Conservation (phyloP, 352 stramenopile species). For the Phytopythium vexans region DNA sequence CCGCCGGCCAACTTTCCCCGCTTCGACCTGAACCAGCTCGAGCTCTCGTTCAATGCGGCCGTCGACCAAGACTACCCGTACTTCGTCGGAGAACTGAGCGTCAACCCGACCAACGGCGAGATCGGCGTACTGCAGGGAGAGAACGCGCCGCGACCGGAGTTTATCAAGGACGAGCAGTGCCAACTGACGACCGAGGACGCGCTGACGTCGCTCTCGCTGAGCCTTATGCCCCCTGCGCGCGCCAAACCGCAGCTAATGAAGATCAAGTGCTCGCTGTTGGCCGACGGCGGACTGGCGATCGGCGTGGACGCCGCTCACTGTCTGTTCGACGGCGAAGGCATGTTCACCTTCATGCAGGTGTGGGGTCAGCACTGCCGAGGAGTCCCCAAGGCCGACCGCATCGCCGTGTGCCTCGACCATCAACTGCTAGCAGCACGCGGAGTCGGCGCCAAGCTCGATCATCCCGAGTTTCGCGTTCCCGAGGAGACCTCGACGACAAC, state of each 20-base stretch:
- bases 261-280: conserved; percentile 35
- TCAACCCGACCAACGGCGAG: conserved; percentile 22
- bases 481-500: background rate
- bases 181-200: conserved; percentile 31
- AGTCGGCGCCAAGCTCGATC: conserved; percentile 11
- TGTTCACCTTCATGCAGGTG: conserved; percentile 63
- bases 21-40: conserved; percentile 42
- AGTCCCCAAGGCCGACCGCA: conserved; percentile 11
- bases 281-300: conserved; percentile 44
- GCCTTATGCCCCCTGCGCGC: conserved; percentile 17
- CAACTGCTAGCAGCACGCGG: conserved; percentile 26
- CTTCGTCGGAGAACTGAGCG: conserved; percentile 28
- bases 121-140: conserved; percentile 27
- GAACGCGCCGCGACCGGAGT: conserved; percentile 11
- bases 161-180: conserved; percentile 18
- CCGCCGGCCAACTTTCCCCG: conserved; percentile 1
- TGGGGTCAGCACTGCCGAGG: conserved; percentile 52
- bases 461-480: conserved; percentile 45
- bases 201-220: conserved; percentile 23
- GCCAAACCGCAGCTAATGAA: conserved; percentile 20
- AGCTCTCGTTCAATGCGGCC: conserved; percentile 23
- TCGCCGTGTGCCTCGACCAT: conserved; percentile 35
- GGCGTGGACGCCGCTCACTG: conserved; percentile 40
- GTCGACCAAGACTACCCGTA: conserved; percentile 50
- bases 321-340: conserved; percentile 42